These are phyloP conservation scores for Pseudonitzschia multiseries DNA, from an alignment of 108 stramenopile species.

Conservation along the genomic window DNA sequence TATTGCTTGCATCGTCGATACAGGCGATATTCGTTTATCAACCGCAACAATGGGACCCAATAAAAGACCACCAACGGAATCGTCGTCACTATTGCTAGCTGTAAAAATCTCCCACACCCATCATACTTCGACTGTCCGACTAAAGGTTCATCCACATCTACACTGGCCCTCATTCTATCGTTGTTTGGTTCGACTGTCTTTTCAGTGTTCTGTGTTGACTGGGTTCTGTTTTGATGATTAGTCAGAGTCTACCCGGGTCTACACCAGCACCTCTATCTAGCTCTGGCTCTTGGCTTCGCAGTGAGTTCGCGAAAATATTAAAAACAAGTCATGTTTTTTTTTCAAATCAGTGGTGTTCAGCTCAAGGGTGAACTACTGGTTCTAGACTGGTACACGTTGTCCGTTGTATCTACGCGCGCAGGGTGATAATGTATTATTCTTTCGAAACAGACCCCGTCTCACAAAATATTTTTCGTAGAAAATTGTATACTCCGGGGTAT, in stretches of 20 bases:
- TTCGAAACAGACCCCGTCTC: too few relatives aligned
- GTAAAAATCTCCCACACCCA: too few relatives aligned
- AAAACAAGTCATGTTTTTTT: not conserved
- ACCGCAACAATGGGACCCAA: not conserved
- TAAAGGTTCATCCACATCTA: not conserved
- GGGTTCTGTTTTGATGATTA: not conserved
- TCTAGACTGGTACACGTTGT: too few relatives aligned
- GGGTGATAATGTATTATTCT: too few relatives aligned
- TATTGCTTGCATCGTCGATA: constrained; percentile 6
- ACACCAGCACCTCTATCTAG: not conserved
- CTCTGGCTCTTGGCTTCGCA: too few relatives aligned
- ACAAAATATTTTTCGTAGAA: too few relatives aligned
- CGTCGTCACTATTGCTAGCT: not conserved
- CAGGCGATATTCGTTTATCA: constrained; percentile 9
- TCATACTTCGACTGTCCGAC: too few relatives aligned
- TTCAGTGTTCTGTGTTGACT: not conserved
- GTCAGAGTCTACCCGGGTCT: not conserved
- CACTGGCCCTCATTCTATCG: not conserved
- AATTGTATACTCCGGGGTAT: too few relatives aligned
- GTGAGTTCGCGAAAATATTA: not conserved
- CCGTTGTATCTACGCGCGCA: too few relatives aligned
- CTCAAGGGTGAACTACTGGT: too few relatives aligned
- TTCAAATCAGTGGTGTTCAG: too few relatives aligned
- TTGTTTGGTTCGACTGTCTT: not conserved
- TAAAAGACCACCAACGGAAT: not conserved